phyloP scores from a whole-genome alignment of 2,329 filamentous ascomycete species.

The Diaporthe nobilis region DNA sequence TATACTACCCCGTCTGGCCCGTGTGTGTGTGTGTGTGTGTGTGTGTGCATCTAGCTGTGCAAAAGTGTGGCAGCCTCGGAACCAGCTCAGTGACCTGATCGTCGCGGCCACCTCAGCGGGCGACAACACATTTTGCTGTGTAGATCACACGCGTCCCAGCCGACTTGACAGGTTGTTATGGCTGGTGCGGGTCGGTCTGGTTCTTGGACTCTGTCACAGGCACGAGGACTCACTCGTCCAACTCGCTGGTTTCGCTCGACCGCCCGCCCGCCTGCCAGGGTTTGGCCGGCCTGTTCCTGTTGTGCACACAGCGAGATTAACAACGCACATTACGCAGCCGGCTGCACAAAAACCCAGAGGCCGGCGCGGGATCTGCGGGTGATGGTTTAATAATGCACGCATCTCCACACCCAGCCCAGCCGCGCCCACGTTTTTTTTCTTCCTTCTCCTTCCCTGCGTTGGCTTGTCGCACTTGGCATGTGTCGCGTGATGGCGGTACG shows the following conservation, averaged over 20 bases:
- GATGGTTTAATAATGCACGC: conserved; percentile 25
- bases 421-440: conserved; percentile 7
- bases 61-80: conserved; percentile 15
- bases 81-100: conserved; percentile 28
- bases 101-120: conserved; percentile 31
- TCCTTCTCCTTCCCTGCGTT: conserved; percentile 2
- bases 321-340: conserved; percentile 4
- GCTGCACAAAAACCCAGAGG: background rate
- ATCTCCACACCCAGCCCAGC: conserved; percentile 22
- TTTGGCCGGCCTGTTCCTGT: background rate
- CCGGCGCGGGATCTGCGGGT: conserved; percentile 26
- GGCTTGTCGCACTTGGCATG: conserved; percentile 19
- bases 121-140: conserved; percentile 22
- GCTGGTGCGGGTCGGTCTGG: conserved; percentile 8
- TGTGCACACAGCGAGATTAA: conserved; percentile 5
- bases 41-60: background rate
- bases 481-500: conserved; percentile 33
- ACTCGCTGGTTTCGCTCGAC: background rate
- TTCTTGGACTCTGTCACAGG: conserved; percentile 5
- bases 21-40: background rate
- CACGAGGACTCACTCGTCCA: background rate
- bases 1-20: background rate
- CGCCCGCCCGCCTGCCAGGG: background rate
- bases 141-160: conserved; percentile 29
- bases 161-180: background rate